Evolutionary conservation across 257 asterid species (phyloP), one percentile per base, ranked within the genome.

Genomic region (Leonotis leonurus): DNA sequence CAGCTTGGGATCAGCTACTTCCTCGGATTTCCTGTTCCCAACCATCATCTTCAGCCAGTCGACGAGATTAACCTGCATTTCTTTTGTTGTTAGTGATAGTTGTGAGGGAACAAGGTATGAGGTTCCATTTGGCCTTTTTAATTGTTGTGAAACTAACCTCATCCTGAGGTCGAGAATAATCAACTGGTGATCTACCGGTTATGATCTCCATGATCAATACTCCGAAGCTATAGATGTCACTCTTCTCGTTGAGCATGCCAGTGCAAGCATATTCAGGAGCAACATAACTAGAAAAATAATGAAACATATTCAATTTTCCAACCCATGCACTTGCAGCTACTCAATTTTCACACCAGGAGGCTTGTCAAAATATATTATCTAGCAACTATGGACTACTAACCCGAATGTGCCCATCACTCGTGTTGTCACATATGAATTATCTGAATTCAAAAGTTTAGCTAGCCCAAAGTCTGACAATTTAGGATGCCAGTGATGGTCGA

Each of bases 181-280:
- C 98, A 70, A 86, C 96, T 0, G 98, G 98, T 57, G 86, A 81
- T 71, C 95, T 71, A 21, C 94, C 98, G 1, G 95, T 86, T 50
- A 91, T 86, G 37, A 91, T 80, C 83, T 91, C 96, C 98, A 91
- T 91, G 41, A 91, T 86, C 68, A 91, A 82, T 66, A 91, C 81
- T 51, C 98, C 95, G 45, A 91, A 91, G 83, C 98, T 88, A 71
- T 90, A 90, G 49, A 90, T 62, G 60, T 90, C 96, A 64, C 98
- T 88, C 74, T 90, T 90, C 78, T 90, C 98, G 48, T 81, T 91
- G 75, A 91, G 78, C 98, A 82, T 81, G 39, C 98, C 98, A 0
- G 98, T 91, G 79, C 94, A 88, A 40, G 95, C 98, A 63, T 91
- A 91, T 74, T 91, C 98, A 8, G 98, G 98, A 33, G 98, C 95